Evolutionary conservation across 805 yeast genomes (phyloP), one percentile per base, ranked within the genome.

Genomic region (Wickerhamiella nectarea): DNA sequence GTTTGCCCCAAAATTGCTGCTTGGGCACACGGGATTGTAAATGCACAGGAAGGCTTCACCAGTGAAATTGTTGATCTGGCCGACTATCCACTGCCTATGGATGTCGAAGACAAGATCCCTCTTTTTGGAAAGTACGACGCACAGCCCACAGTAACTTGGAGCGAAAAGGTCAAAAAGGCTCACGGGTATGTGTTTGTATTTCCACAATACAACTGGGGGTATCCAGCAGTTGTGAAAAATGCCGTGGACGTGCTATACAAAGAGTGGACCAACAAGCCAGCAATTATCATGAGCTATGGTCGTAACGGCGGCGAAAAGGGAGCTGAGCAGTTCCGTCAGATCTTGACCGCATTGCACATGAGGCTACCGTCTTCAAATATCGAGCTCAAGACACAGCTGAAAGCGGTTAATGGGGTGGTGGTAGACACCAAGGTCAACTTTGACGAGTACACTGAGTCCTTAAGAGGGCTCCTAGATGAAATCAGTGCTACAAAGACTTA

Each of bases 191-290:
- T 65, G n/a, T 55, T 65, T 41, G 59, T 65, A 8, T 44, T 62
- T 8, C 68, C 69, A 9, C 61, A 63, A 44, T 65, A 65, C 51
- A 66, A 65, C 44, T 52, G 62, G 52, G 59, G 66, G 6, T 56
- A 55, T 38, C 67, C 69, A 8, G 67, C 65, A 1, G 54, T 50
- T 10, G 50, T 65, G 36, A 65, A 66, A 49, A 62, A 62, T 41
- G 65, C 67, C 4, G 41, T 66, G 14, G 69, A 66, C 45, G 56
- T 56, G 35, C 50, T 65, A 21, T 63, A 34, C 40, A 34, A 51
- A 24, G 68, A 64, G 47, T 64, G 66, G 66, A 26, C 19, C 12
- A 55, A 52, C 12, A 63, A 64, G 46, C 62, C 66, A 1, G 59
- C 57, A 3, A 52, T 52, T 35, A 46, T 64, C 14, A 59, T 61